Conservation (phyloP, 345 rosid species). For the Carallia brachiata region DNA sequence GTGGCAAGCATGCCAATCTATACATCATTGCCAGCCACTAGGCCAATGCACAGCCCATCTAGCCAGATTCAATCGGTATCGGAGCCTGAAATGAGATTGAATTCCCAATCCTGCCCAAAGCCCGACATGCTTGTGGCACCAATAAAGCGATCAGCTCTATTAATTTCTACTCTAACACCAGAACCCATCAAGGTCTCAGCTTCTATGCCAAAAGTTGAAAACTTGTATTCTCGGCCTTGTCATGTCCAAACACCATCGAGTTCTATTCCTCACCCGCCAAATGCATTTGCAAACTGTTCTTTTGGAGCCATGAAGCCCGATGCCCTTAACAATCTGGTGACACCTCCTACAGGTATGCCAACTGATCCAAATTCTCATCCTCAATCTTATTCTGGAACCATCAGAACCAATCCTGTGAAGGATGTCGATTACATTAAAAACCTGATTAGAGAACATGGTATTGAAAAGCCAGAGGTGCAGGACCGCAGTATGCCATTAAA, state of each 20-base stretch:
- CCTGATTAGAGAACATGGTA: constrained; percentile 68
- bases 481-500: constrained; percentile 7
- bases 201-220: constrained; percentile 13
- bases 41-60: constrained; percentile 12
- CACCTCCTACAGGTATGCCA: constrained; percentile 18
- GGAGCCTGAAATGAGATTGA: constrained; percentile 15
- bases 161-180: constrained; percentile 13
- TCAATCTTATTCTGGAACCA: not conserved
- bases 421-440: constrained; percentile 51
- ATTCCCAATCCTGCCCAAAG: not conserved
- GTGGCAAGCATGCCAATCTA: not conserved
- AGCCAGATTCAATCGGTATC: constrained; percentile 4
- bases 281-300: too few relatives aligned
- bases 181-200: not conserved
- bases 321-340: not conserved
- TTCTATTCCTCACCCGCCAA: not conserved
- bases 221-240: constrained; percentile 4
- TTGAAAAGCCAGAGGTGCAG: constrained; percentile 28
- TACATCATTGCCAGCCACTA: constrained; percentile 13
- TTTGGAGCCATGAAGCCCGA: not conserved
- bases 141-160: constrained; percentile 17
- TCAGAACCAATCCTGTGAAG: constrained; percentile 29
- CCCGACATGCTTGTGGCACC: constrained; percentile 1
- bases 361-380: constrained; percentile 11
- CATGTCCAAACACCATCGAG: not conserved